Percentiles rank a stretch among this genome's conserved stretches.
Conservation (phyloP, 352 stramenopile genomes). For the Pythium sp. region DNA sequence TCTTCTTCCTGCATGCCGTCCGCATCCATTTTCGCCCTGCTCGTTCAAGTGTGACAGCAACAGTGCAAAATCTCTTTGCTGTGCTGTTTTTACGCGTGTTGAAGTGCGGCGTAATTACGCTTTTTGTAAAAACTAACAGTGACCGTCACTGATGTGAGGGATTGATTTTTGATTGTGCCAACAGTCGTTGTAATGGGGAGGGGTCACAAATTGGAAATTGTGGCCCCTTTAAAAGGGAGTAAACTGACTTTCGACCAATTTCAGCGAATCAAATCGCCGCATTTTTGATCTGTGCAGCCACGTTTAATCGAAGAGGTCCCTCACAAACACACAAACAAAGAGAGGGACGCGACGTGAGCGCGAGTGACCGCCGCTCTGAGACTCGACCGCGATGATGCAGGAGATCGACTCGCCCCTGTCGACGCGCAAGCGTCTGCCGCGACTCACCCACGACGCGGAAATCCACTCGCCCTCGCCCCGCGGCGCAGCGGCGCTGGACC, state of each 20-base stretch:
- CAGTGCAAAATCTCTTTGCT: background rate
- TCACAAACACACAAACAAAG: background rate
- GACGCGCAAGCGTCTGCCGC: slow-evolving; percentile 26
- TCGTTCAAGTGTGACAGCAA: background rate
- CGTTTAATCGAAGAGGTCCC: slow-evolving; percentile 7
- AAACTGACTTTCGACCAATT: slow-evolving; percentile 5
- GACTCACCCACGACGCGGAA: slow-evolving; percentile 11
- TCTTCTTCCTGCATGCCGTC: slow-evolving; percentile 1
- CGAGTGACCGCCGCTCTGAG: background rate
- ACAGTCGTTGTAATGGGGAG: background rate
- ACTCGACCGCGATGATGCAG: slow-evolving; percentile 23
- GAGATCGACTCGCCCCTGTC: slow-evolving; percentile 19
- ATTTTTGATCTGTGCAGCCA: background rate
- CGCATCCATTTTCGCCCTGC: slow-evolving; percentile 13
- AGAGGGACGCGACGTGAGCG: background rate
- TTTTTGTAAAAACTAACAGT: slow-evolving; percentile 2
- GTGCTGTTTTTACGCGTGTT: slow-evolving; percentile 8
- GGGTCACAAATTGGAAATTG: background rate
- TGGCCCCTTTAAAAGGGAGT: background rate
- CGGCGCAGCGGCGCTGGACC: background rate
- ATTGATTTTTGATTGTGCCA: background rate
- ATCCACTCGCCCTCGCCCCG: background rate
- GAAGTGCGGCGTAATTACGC: slow-evolving; percentile 15
- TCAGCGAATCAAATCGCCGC: slow-evolving; percentile 4
- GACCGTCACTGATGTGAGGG: background rate